These are phyloP conservation scores for Suillus clintonianus DNA, from an alignment of 768 basidiomycete species.

Conservation along the genomic window DNA sequence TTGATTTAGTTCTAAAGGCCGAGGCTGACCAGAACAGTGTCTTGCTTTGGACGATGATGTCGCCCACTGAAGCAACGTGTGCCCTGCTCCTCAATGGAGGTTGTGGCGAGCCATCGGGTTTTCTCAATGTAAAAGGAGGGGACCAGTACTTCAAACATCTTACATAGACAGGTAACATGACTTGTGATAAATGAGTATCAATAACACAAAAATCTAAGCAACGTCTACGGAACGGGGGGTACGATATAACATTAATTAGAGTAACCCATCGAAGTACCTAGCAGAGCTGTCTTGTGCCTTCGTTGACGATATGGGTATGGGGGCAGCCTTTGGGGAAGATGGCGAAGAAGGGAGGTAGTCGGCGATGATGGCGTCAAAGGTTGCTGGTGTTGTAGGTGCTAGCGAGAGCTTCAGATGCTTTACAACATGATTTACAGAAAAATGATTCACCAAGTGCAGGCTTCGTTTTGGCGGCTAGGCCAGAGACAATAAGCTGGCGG, in stretches of 20 bases:
- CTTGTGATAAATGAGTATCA: background rate
- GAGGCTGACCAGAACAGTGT: conserved; percentile 25
- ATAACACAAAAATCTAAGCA: background rate
- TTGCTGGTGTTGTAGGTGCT: conserved; percentile 45
- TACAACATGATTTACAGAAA: background rate
- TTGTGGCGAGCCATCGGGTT: background rate
- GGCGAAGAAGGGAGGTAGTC: conserved; percentile 61
- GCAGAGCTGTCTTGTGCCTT: conserved; percentile 22
- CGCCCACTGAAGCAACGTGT: conserved; percentile 7
- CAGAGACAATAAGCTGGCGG: conserved; percentile 62
- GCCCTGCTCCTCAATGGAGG: background rate
- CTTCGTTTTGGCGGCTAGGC: conserved; percentile 58
- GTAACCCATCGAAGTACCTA: conserved; percentile 46
- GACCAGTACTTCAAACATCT: background rate
- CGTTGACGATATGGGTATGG: conserved; percentile 5
- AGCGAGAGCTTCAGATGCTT: conserved; percentile 7
- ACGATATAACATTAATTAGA: conserved; percentile 18
- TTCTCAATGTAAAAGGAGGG: background rate
- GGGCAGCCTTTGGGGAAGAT: conserved; percentile 14
- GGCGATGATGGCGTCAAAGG: conserved; percentile 74
- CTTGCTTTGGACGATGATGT: conserved; percentile 32
- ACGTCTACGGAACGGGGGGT: conserved; percentile 3
- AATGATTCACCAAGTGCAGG: conserved; percentile 47
- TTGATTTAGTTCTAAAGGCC: background rate
- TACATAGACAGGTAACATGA: background rate